Evolutionary conservation across 768 basidiomycete genomes (phyloP).

Genomic region (Antrodiella citrinella): DNA sequence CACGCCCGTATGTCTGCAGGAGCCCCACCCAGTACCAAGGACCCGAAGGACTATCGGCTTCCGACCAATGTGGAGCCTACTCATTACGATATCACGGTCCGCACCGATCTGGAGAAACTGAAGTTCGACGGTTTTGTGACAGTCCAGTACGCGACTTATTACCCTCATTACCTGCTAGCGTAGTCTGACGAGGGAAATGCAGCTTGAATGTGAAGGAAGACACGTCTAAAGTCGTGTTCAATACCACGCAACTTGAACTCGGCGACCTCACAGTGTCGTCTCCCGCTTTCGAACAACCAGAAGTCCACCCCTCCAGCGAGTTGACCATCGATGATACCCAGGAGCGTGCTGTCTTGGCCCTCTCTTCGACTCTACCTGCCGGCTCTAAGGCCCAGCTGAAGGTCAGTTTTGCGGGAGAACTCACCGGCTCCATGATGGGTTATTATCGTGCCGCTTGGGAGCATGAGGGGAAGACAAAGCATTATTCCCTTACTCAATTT

Average conservation of each 20-base stretch:
- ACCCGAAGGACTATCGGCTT: conserved; percentile 38
- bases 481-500: conserved; percentile 84
- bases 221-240: conserved; percentile 57
- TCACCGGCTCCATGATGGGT: conserved; percentile 71
- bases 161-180: not conserved
- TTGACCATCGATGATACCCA: conserved; percentile 47
- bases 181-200: not conserved
- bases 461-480: conserved; percentile 52
- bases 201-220: conserved; percentile 59
- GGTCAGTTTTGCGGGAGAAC: conserved; percentile 56
- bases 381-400: conserved; percentile 65
- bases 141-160: conserved; percentile 42
- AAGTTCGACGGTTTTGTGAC: conserved; percentile 72
- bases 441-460: conserved; percentile 71
- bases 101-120: conserved; percentile 73
- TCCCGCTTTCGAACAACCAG: conserved; percentile 41
- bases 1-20: conserved; percentile 7
- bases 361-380: conserved; percentile 52
- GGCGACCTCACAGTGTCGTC: conserved; percentile 43
- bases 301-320: conserved; percentile 35
- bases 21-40: not conserved
- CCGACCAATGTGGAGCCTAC: conserved; percentile 58
- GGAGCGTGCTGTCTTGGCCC: conserved; percentile 58
- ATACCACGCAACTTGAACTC: conserved; percentile 53
- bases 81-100: conserved; percentile 74